Percentiles rank a stretch among this genome's conserved stretches.
phyloP scores from a whole-genome alignment of 2,329 filamentous ascomycete species.

The Talaromyces sp. region DNA sequence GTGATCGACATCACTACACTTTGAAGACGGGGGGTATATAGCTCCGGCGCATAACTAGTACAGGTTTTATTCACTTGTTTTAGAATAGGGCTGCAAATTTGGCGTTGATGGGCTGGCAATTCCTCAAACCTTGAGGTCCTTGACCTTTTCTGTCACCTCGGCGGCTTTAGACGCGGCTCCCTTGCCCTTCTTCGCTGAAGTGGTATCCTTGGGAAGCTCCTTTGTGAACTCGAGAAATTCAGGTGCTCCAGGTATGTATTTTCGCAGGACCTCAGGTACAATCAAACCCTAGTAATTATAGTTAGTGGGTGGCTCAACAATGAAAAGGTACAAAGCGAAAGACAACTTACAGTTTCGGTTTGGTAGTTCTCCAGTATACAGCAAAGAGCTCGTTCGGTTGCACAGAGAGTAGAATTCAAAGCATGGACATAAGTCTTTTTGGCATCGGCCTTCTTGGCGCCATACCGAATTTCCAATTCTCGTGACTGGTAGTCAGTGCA shows the following conservation, averaged over 20 bases:
- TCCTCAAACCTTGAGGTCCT: constrained; percentile 35
- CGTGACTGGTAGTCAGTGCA: constrained; percentile 97
- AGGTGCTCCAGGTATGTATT: constrained; percentile 83
- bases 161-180: constrained; percentile 20
- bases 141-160: constrained; percentile 34
- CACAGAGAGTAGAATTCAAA: constrained; percentile 82
- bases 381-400: constrained; percentile 87
- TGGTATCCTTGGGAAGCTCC: constrained; percentile 72
- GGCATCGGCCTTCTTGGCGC: constrained; percentile 73
- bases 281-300: constrained; percentile 55
- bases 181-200: constrained; percentile 52
- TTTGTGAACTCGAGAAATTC: constrained; percentile 86
- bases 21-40: neutral
- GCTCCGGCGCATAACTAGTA: neutral
- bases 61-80: neutral
- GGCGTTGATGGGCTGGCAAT: neutral
- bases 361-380: constrained; percentile 97
- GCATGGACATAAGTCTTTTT: constrained; percentile 95
- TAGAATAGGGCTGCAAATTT: neutral
- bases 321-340: neutral
- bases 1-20: neutral
- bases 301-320: neutral
- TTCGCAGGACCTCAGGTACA: constrained; percentile 76
- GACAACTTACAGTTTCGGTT: constrained; percentile 61
- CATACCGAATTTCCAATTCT: constrained; percentile 86